Conservation (phyloP, 306 rosid genomes). For the Leucaena leucocephala region DNA sequence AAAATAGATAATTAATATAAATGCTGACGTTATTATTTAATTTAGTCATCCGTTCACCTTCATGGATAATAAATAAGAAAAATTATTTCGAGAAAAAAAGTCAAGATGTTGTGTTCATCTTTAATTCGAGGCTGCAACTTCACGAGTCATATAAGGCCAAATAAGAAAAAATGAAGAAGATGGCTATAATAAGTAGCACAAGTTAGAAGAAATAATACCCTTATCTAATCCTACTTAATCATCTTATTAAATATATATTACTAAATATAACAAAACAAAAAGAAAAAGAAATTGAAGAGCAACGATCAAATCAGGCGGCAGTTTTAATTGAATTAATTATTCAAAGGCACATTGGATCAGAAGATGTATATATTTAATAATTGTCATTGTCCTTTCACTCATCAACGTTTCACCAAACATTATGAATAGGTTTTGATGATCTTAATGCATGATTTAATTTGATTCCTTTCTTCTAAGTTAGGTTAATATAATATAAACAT, state of each 20-base stretch:
- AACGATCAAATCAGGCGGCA: constrained; percentile 41
- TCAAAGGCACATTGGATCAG: constrained; percentile 31
- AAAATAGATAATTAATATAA: background rate
- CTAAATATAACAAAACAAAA: background rate
- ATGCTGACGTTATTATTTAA: background rate
- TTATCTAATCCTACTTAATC: constrained; percentile 19
- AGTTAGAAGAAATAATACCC: constrained; percentile 21
- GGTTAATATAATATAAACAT: background rate
- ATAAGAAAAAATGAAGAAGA: constrained; percentile 33
- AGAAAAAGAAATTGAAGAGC: background rate
- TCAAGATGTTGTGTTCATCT: constrained; percentile 5
- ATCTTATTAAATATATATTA: background rate
- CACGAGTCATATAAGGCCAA: constrained; percentile 39
- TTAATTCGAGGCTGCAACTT: constrained; percentile 25
- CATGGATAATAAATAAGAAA: constrained; percentile 10
- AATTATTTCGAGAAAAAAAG: too few relatives aligned
- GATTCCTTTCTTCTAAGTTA: constrained; percentile 47
- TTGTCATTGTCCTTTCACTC: constrained; percentile 35
- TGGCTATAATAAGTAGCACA: background rate
- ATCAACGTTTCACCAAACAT: constrained; percentile 57
- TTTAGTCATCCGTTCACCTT: background rate
- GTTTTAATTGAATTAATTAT: constrained; percentile 2
- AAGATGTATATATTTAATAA: background rate
- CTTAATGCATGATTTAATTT: constrained; percentile 27
- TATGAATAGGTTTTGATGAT: constrained; percentile 7